Percentiles rank a stretch among this genome's conserved stretches.
Evolutionary conservation across 1,284 basidiomycete species (phyloP).

Genomic region (Bjerkandera adusta): DNA sequence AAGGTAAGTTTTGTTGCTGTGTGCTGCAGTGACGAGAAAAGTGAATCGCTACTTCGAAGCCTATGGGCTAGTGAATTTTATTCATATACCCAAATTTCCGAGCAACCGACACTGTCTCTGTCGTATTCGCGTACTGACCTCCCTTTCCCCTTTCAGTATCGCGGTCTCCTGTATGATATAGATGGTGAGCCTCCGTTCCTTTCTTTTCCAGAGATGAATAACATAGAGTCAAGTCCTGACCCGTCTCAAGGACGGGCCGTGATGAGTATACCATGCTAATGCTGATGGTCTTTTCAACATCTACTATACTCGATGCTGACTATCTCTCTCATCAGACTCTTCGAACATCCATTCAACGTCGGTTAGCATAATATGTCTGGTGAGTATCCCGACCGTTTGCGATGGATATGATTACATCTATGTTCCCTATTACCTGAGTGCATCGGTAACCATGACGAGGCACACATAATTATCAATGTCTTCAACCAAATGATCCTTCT

Average conservation of each 20-base stretch:
- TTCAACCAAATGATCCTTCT: constrained; percentile 40
- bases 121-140: not conserved
- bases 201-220: constrained; percentile 51
- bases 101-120: constrained; percentile 29
- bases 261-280: constrained; percentile 84
- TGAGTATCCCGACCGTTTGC: constrained; percentile 10
- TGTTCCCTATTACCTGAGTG: constrained; percentile 21
- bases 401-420: constrained; percentile 21
- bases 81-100: constrained; percentile 89
- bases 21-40: constrained; percentile 54
- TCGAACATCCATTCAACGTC: too few relatives aligned
- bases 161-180: too few relatives aligned
- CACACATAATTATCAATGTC: constrained; percentile 31
- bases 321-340: constrained; percentile 33
- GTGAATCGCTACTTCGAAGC: constrained; percentile 87
- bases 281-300: constrained; percentile 47
- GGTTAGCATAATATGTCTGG: too few relatives aligned
- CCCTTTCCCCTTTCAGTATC: constrained; percentile 4
- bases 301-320: constrained; percentile 15
- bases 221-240: constrained; percentile 89
- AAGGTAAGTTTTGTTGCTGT: constrained; percentile 31
- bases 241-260: constrained; percentile 66
- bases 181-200: constrained; percentile 37
- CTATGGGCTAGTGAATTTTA: constrained; percentile 58
- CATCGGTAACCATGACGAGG: constrained; percentile 14